Evolutionary conservation across 352 stramenopile genomes (phyloP).

Genomic region (Albugo laibachii): DNA sequence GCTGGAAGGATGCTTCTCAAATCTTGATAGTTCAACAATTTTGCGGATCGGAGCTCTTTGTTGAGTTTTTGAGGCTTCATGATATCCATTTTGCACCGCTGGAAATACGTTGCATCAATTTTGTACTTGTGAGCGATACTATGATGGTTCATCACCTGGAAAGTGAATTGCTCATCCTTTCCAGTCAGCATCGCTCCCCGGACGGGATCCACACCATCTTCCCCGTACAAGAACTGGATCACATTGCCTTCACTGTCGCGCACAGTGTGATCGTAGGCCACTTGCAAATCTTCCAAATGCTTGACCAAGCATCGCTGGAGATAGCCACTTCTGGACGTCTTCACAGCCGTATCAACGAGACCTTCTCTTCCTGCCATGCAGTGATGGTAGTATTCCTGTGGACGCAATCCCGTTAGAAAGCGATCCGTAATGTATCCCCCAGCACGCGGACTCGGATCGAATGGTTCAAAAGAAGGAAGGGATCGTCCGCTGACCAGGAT

Average conservation of each 20-base stretch:
- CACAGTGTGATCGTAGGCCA: slow-evolving; percentile 98
- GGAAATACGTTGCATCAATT: slow-evolving; percentile 76
- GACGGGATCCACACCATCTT: slow-evolving; percentile 96
- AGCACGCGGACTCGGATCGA: slow-evolving; percentile 91
- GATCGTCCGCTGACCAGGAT: slow-evolving; percentile 95
- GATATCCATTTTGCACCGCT: slow-evolving; percentile 79
- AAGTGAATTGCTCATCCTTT: slow-evolving; percentile 83
- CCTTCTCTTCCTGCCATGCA: slow-evolving; percentile 99
- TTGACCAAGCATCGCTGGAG: slow-evolving; percentile 99
- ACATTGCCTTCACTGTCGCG: slow-evolving; percentile 94
- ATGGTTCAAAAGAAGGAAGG: slow-evolving; percentile 96
- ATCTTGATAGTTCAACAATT: slow-evolving; percentile 19
- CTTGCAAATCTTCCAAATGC: slow-evolving; percentile 93
- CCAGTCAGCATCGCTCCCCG: slow-evolving; percentile 90
- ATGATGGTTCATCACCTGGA: slow-evolving; percentile 92
- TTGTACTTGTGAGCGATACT: slow-evolving; percentile 89
- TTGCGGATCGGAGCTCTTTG: slow-evolving; percentile 32
- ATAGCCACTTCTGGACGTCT: slow-evolving; percentile 98
- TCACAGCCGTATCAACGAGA: slow-evolving; percentile 98
- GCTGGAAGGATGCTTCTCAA: slow-evolving; percentile 19
- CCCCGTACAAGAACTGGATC: slow-evolving; percentile 98
- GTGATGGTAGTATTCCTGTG: slow-evolving; percentile 99
- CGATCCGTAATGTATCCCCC: slow-evolving; percentile 99
- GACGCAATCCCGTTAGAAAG: slow-evolving; percentile 94
- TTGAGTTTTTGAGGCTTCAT: slow-evolving; percentile 73